Evolutionary conservation across 2,329 filamentous ascomycete genomes (phyloP), one percentile per base, ranked within the genome.

Genomic region (Drechslerella coelobrocha): DNA sequence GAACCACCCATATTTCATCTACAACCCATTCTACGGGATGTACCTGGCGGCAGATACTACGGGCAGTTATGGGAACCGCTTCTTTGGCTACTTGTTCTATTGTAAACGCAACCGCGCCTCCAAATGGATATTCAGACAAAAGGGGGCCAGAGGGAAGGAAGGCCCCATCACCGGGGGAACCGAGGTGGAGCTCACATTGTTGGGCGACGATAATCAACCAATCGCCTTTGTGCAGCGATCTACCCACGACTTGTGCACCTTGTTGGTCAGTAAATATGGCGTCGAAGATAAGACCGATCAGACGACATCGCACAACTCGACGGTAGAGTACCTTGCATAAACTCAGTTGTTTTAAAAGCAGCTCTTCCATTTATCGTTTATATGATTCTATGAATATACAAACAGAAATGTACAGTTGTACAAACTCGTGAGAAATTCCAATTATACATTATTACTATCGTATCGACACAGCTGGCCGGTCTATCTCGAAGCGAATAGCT

Each of bases 221-320:
- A 37, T 52, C 3, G 19, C 27, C 2, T 43, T 61, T n/a, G 47
- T 61, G 14, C 47, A 61, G 47, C 23, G 57, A 29, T 61, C 29
- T 21, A 52, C 27, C 2, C 17, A 39, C 6, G 57, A 61, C 39
- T 43, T 26, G 34, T 21, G 17, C n/a, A 61, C 57, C 1, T 21
- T 61, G 12, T 2, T 61, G 47, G 47, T 61, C 4, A 61, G 57
- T 27, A 27, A 53, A 7, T 61, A 52, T 43, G 57, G 47, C 26
- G 50, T 53, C 14, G 29, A 6, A 6, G 57, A 61, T 14, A 26
- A 29, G 7, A 17, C 12, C 2, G 57, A 61, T 24, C 9, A 29
- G n/a, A 61, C 23, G 8, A 52, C 47, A 2, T 14, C n/a, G 19
- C 47, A 61, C 24, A 19, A 61, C 26, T 24, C 47, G 4, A 34